These are phyloP conservation scores for Talaromyces thailandensis DNA, from an alignment of 495 filamentous ascomycete genomes.

Conservation along the genomic window DNA sequence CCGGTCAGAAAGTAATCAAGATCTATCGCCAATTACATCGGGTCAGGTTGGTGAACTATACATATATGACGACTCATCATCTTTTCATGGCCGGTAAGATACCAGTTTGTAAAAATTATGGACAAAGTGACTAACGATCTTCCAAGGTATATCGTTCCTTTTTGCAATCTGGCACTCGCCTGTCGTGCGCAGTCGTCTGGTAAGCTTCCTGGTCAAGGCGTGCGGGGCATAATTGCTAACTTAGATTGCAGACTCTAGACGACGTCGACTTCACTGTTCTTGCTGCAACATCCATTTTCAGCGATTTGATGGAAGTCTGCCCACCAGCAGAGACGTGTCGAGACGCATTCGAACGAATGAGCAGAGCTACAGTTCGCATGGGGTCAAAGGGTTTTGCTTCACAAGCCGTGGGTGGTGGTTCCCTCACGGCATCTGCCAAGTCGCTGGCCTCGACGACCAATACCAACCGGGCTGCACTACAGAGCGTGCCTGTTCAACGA, in stretches of 20 bases:
- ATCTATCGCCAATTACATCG: conserved; percentile 87
- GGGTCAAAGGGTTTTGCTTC: conserved; percentile 63
- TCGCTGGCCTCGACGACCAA: background rate
- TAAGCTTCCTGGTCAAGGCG: conserved; percentile 14
- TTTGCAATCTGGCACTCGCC: conserved; percentile 97
- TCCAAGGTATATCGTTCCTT: conserved; percentile 89
- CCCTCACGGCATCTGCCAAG: conserved; percentile 6
- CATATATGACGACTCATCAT: conserved; percentile 93
- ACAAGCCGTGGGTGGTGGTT: conserved; percentile 19
- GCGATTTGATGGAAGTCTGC: conserved; percentile 67
- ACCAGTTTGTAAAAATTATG: no score
- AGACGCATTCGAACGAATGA: conserved; percentile 92
- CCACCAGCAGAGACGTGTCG: conserved; percentile 78
- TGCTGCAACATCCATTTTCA: conserved; percentile 83
- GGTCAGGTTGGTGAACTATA: conserved; percentile 86
- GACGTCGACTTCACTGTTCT: conserved; percentile 95
- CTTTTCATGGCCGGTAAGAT: conserved; percentile 91
- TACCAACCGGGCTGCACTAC: background rate
- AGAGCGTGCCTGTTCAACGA: background rate
- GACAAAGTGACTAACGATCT: background rate
- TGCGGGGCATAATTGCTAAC: background rate
- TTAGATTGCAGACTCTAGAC: conserved; percentile 61
- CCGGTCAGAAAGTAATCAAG: conserved; percentile 83
- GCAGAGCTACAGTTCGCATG: conserved; percentile 91
- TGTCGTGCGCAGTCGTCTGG: conserved; percentile 71